Evolutionary conservation across 371 early-diverging fungal species (phyloP).

Genomic region (Rhizopus stolonifer): DNA sequence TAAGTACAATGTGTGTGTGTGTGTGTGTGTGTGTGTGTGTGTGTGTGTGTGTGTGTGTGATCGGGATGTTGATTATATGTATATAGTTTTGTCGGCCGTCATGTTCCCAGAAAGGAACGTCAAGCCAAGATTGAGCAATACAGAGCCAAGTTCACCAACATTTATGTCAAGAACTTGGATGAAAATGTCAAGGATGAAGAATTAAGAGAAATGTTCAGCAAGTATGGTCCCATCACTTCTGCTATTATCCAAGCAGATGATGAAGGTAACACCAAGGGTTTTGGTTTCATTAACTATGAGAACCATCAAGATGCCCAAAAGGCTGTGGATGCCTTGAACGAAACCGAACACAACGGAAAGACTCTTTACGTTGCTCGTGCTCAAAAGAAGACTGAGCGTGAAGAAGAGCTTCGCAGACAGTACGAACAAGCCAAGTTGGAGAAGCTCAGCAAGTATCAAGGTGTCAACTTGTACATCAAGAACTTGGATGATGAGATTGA

Average conservation of each 20-base stretch:
- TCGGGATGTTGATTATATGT: background rate
- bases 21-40: conserved; percentile 2
- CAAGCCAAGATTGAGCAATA: conserved; percentile 90
- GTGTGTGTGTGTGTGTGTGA: conserved; percentile 1
- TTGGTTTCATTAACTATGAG: conserved; percentile 97
- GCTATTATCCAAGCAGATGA: conserved; percentile 75
- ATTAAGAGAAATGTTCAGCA: conserved; percentile 80
- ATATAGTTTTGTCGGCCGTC: conserved; percentile 79
- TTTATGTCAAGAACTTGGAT: conserved; percentile 98
- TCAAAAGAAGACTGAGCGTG: conserved; percentile 98
- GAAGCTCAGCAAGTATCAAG: conserved; percentile 96
- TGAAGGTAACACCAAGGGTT: conserved; percentile 85
- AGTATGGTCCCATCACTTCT: conserved; percentile 89
- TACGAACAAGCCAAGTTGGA: conserved; percentile 93
- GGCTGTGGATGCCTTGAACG: conserved; percentile 95
- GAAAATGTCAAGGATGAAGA: conserved; percentile 80
- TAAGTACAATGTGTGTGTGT: conserved; percentile 65
- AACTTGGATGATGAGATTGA: conserved; percentile 96
- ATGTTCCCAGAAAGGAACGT: conserved; percentile 92
- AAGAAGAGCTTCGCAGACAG: conserved; percentile 92
- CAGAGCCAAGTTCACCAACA: conserved; percentile 94
- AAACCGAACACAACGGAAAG: conserved; percentile 88
- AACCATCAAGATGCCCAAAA: conserved; percentile 88
- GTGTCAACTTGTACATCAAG: conserved; percentile 97
- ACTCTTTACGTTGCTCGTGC: conserved; percentile 96